Evolutionary conservation across 106 monocot species (phyloP).

Genomic region (Chionographis japonica): DNA sequence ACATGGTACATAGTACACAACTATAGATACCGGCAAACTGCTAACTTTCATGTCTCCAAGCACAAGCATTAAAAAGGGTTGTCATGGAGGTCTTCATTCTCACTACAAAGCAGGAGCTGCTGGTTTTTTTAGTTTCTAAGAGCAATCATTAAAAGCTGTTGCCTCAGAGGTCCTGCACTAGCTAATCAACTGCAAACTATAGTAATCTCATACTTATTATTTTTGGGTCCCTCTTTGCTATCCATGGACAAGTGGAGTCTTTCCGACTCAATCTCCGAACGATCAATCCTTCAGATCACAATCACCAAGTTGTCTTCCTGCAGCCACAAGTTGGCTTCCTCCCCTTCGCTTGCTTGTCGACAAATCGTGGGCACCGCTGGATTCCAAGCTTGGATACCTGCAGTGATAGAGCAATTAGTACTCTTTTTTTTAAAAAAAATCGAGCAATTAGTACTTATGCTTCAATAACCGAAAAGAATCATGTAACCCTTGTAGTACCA

Average conservation of each 20-base stretch:
- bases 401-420: not conserved
- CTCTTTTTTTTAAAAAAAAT: no score
- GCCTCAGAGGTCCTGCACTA: slow-evolving; percentile 3
- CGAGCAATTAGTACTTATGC: no score
- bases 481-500: slow-evolving; percentile 1
- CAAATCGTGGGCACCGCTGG: slow-evolving; percentile 13
- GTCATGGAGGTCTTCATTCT: slow-evolving; percentile 6
- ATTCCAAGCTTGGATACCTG: slow-evolving; percentile 22
- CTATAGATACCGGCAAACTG: no score
- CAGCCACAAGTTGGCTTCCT: slow-evolving; percentile 26
- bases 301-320: slow-evolving; percentile 28
- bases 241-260: no score
- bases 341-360: slow-evolving; percentile 42
- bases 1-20: no score
- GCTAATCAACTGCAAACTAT: no score
- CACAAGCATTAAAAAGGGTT: not conserved
- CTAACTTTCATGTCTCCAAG: no score
- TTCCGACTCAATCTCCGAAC: not conserved
- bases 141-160: slow-evolving; percentile 8
- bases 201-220: no score
- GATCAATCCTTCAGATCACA: slow-evolving; percentile 9
- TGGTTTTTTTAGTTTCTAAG: not conserved
- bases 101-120: not conserved
- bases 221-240: no score
- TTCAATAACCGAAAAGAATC: no score